A percentile compares a stretch with the other conserved stretches of the same genome.
Evolutionary conservation across 768 basidiomycete genomes (phyloP).

Genomic region (Kondoa malvinella): DNA sequence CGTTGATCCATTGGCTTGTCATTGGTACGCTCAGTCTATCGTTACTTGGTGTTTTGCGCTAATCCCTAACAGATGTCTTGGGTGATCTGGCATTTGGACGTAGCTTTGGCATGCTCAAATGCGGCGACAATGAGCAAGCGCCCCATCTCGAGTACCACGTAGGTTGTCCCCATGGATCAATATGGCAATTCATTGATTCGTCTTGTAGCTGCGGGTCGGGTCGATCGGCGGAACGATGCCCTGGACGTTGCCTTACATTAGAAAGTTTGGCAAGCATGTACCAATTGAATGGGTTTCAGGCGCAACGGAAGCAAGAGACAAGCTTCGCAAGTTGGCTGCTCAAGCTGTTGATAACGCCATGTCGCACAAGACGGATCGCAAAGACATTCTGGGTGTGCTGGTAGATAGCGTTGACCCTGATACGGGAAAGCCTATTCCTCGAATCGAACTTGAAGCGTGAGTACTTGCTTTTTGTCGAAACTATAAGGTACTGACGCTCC

Average conservation of each 20-base stretch:
- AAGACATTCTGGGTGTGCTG: background rate
- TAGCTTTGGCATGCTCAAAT: background rate
- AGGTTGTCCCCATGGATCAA: background rate
- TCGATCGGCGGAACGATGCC: background rate
- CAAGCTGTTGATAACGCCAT: background rate
- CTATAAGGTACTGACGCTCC: background rate
- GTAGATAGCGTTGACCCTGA: background rate
- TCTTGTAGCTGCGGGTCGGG: background rate
- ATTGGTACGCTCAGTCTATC: background rate
- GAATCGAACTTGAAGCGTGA: background rate
- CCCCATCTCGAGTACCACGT: background rate
- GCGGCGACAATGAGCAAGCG: background rate
- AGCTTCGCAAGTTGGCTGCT: background rate
- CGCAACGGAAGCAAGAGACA: background rate
- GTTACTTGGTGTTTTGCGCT: background rate
- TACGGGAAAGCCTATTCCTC: background rate
- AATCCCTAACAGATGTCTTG: background rate
- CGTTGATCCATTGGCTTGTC: background rate
- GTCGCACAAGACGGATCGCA: background rate
- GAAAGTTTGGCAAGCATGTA: background rate
- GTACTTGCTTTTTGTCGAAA: background rate
- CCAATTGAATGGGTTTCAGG: background rate
- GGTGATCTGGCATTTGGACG: background rate
- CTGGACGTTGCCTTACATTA: background rate
- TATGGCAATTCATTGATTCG: background rate